Evolutionary conservation across 371 early-diverging fungal species (phyloP).

Genomic region (Haplosporangium sp.): DNA sequence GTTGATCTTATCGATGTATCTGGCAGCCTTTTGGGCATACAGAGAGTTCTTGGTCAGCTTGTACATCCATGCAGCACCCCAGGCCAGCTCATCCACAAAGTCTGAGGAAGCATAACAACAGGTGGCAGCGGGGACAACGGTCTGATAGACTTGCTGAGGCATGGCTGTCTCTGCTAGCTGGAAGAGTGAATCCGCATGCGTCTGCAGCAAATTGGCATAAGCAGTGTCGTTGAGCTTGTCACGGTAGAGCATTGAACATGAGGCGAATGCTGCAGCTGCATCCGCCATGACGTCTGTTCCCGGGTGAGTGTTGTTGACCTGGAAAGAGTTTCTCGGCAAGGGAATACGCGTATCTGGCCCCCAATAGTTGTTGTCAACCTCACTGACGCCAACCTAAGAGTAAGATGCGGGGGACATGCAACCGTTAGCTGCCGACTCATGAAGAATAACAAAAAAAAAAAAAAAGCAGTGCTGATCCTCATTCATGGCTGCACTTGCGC

Average conservation of each 20-base stretch:
- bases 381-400: slow-evolving; percentile 30
- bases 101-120: slow-evolving; percentile 61
- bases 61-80: slow-evolving; percentile 74
- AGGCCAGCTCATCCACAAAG: slow-evolving; percentile 66
- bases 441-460: background rate
- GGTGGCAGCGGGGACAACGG: slow-evolving; percentile 55
- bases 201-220: slow-evolving; percentile 58
- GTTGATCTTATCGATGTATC: slow-evolving; percentile 59
- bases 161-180: slow-evolving; percentile 53
- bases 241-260: slow-evolving; percentile 66
- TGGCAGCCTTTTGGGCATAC: slow-evolving; percentile 62
- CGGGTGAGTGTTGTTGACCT: slow-evolving; percentile 58
- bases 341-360: slow-evolving; percentile 62
- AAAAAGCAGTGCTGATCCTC: background rate
- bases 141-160: slow-evolving; percentile 67
- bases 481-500: background rate
- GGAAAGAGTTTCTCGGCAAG: slow-evolving; percentile 65
- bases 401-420: background rate
- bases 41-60: slow-evolving; percentile 59
- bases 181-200: slow-evolving; percentile 60
- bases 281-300: slow-evolving; percentile 73
- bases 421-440: background rate
- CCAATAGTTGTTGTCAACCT: slow-evolving; percentile 58
- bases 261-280: slow-evolving; percentile 72
- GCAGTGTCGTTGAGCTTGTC: slow-evolving; percentile 61